Evolutionary conservation across 2,329 filamentous ascomycete species (phyloP), one percentile per base, ranked within the genome.

Genomic region (Leptographium procerum): DNA sequence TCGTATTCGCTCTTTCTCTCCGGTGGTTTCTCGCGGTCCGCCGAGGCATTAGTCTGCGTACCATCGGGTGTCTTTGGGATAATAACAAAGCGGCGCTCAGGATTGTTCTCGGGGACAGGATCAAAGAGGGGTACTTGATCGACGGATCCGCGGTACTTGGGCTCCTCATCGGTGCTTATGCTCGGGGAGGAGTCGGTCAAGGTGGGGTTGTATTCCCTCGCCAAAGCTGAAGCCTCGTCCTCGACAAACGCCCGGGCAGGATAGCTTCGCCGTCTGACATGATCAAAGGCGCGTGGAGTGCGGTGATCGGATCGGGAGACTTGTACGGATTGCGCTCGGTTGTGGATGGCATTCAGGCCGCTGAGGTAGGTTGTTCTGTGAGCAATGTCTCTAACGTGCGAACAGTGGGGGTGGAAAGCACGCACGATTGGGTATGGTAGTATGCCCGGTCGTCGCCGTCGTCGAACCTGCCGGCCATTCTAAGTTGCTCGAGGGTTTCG

Each of bases 101-200:
- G 76, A 63, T 83, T 83, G 65, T 77, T 68, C 55, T 82, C 77
- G 64, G 76, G 73, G 56, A 87, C 80, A 58, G 86, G 83, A 58
- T 86, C 71, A 28, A 91, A 74, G 54, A 91, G 75, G 14, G 83
- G 84, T 29, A 84, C 72, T 66, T 91, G 88, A 56, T 91, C 85
- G 59, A 86, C 70, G 7, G 81, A 79, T 45, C 88, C 88, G 59
- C 81, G 80, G 59, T 79, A 78, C 55, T 77, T 75, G 31, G 81
- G 77, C 59, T 85, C 82, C 63, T 86, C 84, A 59, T 73, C 75
- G 57, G 63, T 65, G 47, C 63, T 65, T 50, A 64, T 68, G 55
- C 64, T 64, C 43, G 69, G 60, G 40, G 69, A 63, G 40, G 69
- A 63, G 36, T 66, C 64, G 31, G 71, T 70, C 50, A 69, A 65